Evolutionary conservation across 139 green algal genomes (phyloP), one percentile per base, ranked within the genome.

Genomic region (Chlamydomonas sp.): DNA sequence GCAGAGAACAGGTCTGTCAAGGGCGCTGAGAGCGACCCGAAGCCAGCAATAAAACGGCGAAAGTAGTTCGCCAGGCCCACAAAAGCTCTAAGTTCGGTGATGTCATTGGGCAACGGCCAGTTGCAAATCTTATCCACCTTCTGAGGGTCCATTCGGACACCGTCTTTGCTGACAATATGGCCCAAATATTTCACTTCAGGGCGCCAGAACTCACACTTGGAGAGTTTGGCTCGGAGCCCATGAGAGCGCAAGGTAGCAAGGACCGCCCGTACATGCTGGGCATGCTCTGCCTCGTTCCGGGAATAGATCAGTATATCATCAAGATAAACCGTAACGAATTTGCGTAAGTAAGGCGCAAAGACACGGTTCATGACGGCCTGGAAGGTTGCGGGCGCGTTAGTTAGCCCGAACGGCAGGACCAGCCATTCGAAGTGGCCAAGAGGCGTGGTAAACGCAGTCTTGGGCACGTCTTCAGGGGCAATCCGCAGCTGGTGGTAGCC

Each of bases 281-380:
- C 0, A 85, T 96, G 93, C 62, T 94, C 88, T 14, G 91, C 83
- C 6, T 2, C 57, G 12, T 14, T 91, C 66, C 80, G 64, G 15
- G 68, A 90, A 68, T 88, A 94, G 1, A 94, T 89, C 5, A 94
- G 77, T 0, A 95, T 92, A 60, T 96, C 91, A 81, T 95, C 91
- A 4, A 96, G 78, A 61, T 93, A 95, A 60, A 93, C 79, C 12
- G 93, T 12, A 0, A 96, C 87, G 72, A 91, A 95, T 7, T 86
- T 67, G 73, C 91, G 90, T n/a, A 95, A 69, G 14, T 78, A 62
- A 4, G 76, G n/a, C 3, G 71, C 9, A 16, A 96, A 91, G 1
- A 94, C 79, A 31, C 91, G 64, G 63, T 95, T 90, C 89, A 96
- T 90, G 58, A 84, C 58, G 10, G 12, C 69, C 49, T 81, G 78